Conservation (phyloP, 1,284 basidiomycete species). For the Coniophora puteana region DNA sequence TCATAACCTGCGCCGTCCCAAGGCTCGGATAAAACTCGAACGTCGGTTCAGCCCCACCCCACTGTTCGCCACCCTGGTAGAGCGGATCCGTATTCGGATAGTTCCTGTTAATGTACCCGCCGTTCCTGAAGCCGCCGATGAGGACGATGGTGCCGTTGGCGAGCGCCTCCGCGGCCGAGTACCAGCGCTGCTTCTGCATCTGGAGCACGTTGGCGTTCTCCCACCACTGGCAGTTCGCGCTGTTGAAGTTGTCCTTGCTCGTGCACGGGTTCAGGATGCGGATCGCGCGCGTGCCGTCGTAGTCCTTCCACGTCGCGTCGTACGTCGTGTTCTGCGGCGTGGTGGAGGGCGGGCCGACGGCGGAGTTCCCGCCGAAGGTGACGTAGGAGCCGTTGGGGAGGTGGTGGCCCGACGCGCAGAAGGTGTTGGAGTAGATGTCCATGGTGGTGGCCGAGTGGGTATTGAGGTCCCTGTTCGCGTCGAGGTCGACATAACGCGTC, state of each 20-base stretch:
- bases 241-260: constrained; percentile 44
- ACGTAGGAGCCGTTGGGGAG: constrained; percentile 60
- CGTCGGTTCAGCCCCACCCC: constrained; percentile 62
- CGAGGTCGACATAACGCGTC: background rate
- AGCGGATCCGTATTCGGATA: constrained; percentile 63
- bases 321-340: constrained; percentile 44
- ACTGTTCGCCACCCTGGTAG: constrained; percentile 59
- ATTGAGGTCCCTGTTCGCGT: constrained; percentile 42
- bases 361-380: constrained; percentile 74
- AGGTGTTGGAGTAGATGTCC: constrained; percentile 78
- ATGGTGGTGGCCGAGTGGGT: constrained; percentile 51
- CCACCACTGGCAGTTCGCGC: constrained; percentile 68
- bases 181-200: constrained; percentile 84
- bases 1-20: constrained; percentile 57
- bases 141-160: constrained; percentile 67
- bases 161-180: constrained; percentile 79
- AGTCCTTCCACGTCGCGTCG: constrained; percentile 62
- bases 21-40: constrained; percentile 83
- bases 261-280: constrained; percentile 77
- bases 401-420: constrained; percentile 78
- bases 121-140: constrained; percentile 81
- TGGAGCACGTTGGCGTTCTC: constrained; percentile 65
- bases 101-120: constrained; percentile 88
- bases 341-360: constrained; percentile 71
- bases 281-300: constrained; percentile 63